Conservation (phyloP, 2,329 filamentous ascomycete genomes). For the Phialocephala subalpina region DNA sequence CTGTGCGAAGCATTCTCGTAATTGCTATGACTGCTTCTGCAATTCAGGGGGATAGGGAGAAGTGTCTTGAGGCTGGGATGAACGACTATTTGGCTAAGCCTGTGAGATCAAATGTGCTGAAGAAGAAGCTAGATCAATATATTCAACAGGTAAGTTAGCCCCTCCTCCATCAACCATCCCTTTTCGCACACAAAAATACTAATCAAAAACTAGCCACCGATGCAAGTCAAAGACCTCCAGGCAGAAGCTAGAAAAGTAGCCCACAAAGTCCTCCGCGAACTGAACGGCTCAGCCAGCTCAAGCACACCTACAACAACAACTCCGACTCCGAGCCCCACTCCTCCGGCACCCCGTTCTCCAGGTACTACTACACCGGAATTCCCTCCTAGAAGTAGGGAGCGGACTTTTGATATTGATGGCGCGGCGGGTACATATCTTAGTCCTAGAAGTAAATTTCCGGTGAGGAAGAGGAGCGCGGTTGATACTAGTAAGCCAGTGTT, state of each 20-base stretch:
- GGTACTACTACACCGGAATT: background rate
- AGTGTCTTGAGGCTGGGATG: slow-evolving; percentile 95
- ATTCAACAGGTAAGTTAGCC: slow-evolving; percentile 48
- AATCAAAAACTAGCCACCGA: slow-evolving; percentile 29
- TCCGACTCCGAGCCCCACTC: slow-evolving; percentile 16
- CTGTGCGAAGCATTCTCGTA: slow-evolving; percentile 84
- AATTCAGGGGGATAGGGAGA: slow-evolving; percentile 93
- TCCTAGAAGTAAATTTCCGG: background rate
- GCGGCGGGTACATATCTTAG: background rate
- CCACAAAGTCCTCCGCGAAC: slow-evolving; percentile 32
- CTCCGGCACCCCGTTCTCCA: background rate
- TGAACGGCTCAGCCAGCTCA: slow-evolving; percentile 23
- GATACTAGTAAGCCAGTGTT: background rate
- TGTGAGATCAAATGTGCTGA: slow-evolving; percentile 87
- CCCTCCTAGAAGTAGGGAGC: background rate
- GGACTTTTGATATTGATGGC: background rate
- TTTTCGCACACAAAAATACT: slow-evolving; percentile 1
- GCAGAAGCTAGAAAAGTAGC: slow-evolving; percentile 37
- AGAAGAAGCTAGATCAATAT: slow-evolving; percentile 80
- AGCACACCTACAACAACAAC: slow-evolving; percentile 16
- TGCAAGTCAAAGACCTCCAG: slow-evolving; percentile 36
- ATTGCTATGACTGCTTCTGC: slow-evolving; percentile 98
- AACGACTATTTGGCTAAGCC: slow-evolving; percentile 97
- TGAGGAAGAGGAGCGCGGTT: background rate
- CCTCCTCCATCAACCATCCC: background rate